Base-by-base conservation (phyloP, 2,329 filamentous ascomycete species). In the Metarhizium humberi region DNA sequence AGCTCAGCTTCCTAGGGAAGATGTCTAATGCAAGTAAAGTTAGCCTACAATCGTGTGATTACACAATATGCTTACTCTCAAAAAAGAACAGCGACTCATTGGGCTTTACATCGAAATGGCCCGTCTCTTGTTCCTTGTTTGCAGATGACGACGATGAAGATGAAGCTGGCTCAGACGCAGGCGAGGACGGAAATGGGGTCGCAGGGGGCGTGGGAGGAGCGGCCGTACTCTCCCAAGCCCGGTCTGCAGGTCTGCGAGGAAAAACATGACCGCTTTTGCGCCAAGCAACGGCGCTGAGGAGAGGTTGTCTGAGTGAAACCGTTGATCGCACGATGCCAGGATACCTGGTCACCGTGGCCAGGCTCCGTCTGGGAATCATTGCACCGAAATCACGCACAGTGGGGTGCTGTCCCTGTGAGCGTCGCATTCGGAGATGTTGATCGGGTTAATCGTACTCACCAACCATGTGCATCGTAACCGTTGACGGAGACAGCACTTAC, bases 41-140 rank as follows among this genome's bases (percentile, higher is more conserved):
- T 7, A 2, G 40, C 13, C 16, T 18, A 3, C 14, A 8, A 5
- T 53, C n/a, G 14, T 6, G 6, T 3, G 16, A 7, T 6, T 6
- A 10, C 1, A 16, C 18, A 16, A 20, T 32, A 34, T 40, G 65
- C 83, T 67, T 72, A 92, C 88, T 95, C 67, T 95, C 91, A 65
- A 97, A 86, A 73, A 95, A 99, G 6, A 96, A 71, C 49, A 97
- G 85, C 0, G 87, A 86, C 73, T 97, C 90, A 62, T 92, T 87
- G 1, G 85, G 73, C 3, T 77, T 79, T 11, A 88, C 79, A n/a
- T 79, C 75, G 61, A 97, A 96, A 64, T 96, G 91, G 0, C 94
- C 92, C 10, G 83, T 83, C 59, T 87, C 84, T 63, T 87, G 78
- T 60, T 83, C 81, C 52, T 80, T 82, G 11, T 58, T 47, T 1